Evolutionary conservation across 2,329 filamentous ascomycete genomes (phyloP).

Genomic region (Fusarium sp.): DNA sequence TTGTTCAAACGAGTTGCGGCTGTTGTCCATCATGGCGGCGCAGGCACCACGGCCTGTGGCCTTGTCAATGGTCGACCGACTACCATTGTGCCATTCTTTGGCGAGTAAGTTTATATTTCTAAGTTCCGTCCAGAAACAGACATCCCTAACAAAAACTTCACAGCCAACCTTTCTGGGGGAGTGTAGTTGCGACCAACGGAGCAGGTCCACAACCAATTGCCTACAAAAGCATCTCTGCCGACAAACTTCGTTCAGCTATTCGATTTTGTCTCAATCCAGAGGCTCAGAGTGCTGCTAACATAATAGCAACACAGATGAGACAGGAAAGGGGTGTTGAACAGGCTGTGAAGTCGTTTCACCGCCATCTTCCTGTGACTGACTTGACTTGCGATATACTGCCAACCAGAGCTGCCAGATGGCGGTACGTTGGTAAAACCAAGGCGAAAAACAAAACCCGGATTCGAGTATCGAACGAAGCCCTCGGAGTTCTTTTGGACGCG

Average conservation of each 20-base stretch:
- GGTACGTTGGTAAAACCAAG: background rate
- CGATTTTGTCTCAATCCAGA: constrained; percentile 26
- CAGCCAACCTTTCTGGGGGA: constrained; percentile 35
- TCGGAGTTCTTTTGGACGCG: background rate
- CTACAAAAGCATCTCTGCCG: constrained; percentile 19
- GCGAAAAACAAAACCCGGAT: background rate
- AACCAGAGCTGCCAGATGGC: background rate
- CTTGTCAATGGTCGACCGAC: background rate
- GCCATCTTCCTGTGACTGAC: background rate
- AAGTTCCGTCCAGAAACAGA: fast-evolving
- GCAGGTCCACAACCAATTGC: constrained; percentile 14
- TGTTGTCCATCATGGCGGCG: constrained; percentile 3
- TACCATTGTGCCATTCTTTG: background rate
- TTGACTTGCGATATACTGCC: constrained; percentile 1
- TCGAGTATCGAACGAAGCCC: background rate
- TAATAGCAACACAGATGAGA: constrained; percentile 3
- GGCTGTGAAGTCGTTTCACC: constrained; percentile 9
- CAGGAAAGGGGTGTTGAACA: background rate
- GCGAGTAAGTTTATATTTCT: background rate
- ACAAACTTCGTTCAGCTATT: constrained; percentile 39
- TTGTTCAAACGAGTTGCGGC: constrained; percentile 5
- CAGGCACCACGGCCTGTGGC: background rate
- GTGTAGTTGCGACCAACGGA: constrained; percentile 18
- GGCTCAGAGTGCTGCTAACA: constrained; percentile 13
- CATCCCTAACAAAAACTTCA: fast-evolving